Evolutionary conservation across 305 asterid genomes (phyloP).

Genomic region (Nicotiana rustica): DNA sequence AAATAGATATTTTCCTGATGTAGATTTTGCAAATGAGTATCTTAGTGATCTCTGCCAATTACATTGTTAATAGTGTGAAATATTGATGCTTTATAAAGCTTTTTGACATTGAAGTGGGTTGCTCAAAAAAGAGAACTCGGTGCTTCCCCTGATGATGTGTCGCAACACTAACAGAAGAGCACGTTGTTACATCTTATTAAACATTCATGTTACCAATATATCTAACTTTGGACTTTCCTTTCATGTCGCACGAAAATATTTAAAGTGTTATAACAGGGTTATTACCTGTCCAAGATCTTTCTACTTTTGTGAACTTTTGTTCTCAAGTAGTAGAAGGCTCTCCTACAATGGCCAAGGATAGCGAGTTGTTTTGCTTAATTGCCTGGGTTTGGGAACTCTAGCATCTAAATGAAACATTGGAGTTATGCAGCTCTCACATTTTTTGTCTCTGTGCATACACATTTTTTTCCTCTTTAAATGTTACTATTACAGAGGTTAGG

Average conservation of each 20-base stretch:
- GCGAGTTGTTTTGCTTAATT: background rate
- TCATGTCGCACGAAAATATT: background rate
- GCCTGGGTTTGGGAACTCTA: too few relatives aligned
- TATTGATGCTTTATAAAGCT: background rate
- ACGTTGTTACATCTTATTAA: background rate
- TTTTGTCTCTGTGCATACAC: too few relatives aligned
- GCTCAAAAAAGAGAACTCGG: background rate
- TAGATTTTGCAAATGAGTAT: too few relatives aligned
- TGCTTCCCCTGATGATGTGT: background rate
- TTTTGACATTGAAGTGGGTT: background rate
- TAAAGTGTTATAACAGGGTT: background rate
- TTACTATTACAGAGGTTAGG: too few relatives aligned
- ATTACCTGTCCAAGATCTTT: conserved; percentile 12
- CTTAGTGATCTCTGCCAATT: too few relatives aligned
- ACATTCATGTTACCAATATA: background rate
- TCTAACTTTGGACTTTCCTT: background rate
- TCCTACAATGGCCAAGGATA: conserved; percentile 1
- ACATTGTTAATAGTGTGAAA: too few relatives aligned
- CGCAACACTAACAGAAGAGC: background rate
- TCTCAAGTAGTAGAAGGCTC: background rate
- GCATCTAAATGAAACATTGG: too few relatives aligned
- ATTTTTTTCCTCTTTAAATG: too few relatives aligned
- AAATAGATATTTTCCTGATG: background rate
- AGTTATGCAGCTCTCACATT: too few relatives aligned
- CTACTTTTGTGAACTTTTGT: background rate